Percentiles rank a stretch among this genome's conserved stretches.
Conservation (phyloP, 1,284 basidiomycete species). For the Boletellus sp. region DNA sequence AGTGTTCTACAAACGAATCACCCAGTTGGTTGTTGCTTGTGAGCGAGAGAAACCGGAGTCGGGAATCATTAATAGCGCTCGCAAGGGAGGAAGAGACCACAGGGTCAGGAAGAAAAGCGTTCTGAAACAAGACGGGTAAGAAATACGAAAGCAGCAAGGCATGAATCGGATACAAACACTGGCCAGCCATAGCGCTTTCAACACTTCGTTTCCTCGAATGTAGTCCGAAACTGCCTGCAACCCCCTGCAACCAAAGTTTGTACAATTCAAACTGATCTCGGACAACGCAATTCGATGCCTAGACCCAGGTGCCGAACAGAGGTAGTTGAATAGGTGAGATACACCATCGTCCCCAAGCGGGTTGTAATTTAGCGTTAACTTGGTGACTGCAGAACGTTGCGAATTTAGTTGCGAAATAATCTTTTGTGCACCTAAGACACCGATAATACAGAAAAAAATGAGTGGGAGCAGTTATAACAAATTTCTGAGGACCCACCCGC, state of each 20-base stretch:
- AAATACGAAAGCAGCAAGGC: neutral
- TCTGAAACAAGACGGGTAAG: constrained; percentile 20
- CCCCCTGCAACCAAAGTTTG: constrained; percentile 52
- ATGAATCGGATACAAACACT: constrained; percentile 43
- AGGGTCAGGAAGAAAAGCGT: constrained; percentile 23
- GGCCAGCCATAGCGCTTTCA: constrained; percentile 52
- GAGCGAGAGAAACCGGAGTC: constrained; percentile 29
- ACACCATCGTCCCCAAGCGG: constrained; percentile 58
- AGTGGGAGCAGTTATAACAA: neutral
- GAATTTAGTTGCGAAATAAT: constrained; percentile 45
- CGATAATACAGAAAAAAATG: neutral
- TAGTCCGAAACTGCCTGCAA: constrained; percentile 52
- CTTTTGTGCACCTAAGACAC: constrained; percentile 38
- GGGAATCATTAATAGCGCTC: constrained; percentile 25
- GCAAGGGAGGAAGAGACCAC: constrained; percentile 28
- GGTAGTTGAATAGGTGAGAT: constrained; percentile 51
- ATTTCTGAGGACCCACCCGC: constrained; percentile 12
- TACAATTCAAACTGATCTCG: constrained; percentile 57
- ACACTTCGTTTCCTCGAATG: constrained; percentile 42
- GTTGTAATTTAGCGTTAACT: constrained; percentile 57
- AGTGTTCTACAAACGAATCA: constrained; percentile 27
- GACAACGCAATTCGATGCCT: constrained; percentile 41
- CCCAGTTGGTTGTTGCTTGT: constrained; percentile 23
- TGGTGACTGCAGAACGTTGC: constrained; percentile 41
- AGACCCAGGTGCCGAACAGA: constrained; percentile 46